Conservation (phyloP, 768 basidiomycete genomes). For the Lepiota brunneoincarnata region DNA sequence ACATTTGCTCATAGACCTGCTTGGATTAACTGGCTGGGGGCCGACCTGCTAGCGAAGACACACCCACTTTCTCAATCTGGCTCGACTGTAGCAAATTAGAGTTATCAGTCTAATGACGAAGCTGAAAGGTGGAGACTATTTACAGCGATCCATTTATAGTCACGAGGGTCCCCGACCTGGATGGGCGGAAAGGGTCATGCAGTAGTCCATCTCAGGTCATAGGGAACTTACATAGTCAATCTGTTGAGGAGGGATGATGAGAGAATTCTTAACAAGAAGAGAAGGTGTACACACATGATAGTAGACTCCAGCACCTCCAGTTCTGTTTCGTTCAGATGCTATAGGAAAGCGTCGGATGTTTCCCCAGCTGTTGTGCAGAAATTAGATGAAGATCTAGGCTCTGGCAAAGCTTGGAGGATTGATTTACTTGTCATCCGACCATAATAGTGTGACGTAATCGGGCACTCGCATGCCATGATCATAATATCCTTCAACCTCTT, state of each 20-base stretch:
- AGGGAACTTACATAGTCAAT: slow-evolving; percentile 40
- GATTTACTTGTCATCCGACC: slow-evolving; percentile 70
- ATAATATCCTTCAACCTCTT: slow-evolving; percentile 68
- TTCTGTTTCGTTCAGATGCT: slow-evolving; percentile 51
- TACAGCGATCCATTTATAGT: slow-evolving; percentile 73
- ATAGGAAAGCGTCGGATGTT: slow-evolving; percentile 64
- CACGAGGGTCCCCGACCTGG: slow-evolving; percentile 59
- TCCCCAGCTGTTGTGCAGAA: slow-evolving; percentile 46
- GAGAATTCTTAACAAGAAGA: background rate
- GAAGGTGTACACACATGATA: slow-evolving; percentile 47
- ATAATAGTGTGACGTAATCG: slow-evolving; percentile 64
- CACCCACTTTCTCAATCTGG: slow-evolving; percentile 46
- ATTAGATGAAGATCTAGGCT: background rate
- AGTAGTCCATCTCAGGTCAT: background rate
- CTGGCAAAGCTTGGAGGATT: background rate
- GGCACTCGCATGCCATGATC: slow-evolving; percentile 59
- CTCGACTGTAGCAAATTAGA: slow-evolving; percentile 33
- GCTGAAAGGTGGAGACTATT: slow-evolving; percentile 14
- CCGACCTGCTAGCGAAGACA: background rate
- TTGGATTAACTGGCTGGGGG: slow-evolving; percentile 13
- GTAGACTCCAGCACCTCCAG: slow-evolving; percentile 70
- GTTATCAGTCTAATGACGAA: background rate
- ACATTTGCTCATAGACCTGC: slow-evolving; percentile 65
- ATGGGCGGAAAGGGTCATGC: background rate
- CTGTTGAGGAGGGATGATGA: slow-evolving; percentile 22